phyloP scores from a whole-genome alignment of 768 basidiomycete genomes.

The Mycena leptocephala region DNA sequence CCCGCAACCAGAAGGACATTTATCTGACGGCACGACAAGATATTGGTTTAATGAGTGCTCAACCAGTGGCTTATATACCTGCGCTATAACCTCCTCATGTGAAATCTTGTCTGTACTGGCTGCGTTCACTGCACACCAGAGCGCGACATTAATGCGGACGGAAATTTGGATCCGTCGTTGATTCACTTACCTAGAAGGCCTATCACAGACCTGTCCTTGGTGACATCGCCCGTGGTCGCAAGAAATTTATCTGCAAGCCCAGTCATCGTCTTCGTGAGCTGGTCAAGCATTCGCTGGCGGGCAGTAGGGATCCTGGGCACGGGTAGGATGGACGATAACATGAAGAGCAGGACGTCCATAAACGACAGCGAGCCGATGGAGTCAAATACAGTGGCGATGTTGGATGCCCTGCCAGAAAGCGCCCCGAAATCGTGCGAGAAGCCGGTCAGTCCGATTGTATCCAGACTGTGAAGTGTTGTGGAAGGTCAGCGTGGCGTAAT shows the following conservation, averaged over 20 bases:
- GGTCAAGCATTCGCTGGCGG: too few relatives aligned
- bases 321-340: too few relatives aligned
- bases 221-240: too few relatives aligned
- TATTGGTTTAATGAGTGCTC: neutral
- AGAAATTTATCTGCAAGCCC: too few relatives aligned
- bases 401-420: neutral
- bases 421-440: constrained; percentile 20
- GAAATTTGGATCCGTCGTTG: neutral
- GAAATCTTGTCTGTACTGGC: too few relatives aligned
- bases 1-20: constrained; percentile 14
- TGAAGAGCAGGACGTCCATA: too few relatives aligned
- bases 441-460: constrained; percentile 17
- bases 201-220: constrained; percentile 9
- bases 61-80: neutral
- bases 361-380: too few relatives aligned
- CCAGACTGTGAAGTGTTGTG: constrained; percentile 3
- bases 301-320: too few relatives aligned
- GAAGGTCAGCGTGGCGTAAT: neutral
- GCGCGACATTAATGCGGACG: neutral
- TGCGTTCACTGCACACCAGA: too few relatives aligned
- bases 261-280: too few relatives aligned
- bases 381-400: too few relatives aligned
- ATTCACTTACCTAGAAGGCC: constrained; percentile 2
- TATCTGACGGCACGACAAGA: neutral
- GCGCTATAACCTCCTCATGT: too few relatives aligned